Evolutionary conservation across 257 asterid genomes (phyloP), one percentile per base, ranked within the genome.

Genomic region (Nicotiana undulata): DNA sequence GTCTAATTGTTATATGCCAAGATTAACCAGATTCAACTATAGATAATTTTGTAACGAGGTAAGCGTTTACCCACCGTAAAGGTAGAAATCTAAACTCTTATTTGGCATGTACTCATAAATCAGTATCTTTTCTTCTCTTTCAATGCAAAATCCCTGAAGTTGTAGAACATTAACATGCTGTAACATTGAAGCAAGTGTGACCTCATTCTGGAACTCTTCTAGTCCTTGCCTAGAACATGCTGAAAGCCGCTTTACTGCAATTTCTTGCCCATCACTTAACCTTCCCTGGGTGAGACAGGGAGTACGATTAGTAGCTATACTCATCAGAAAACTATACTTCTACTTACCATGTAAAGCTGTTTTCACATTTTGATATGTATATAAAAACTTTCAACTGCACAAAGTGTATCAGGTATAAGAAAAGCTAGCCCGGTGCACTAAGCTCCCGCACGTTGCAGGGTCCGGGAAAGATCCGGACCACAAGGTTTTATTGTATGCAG

Each of bases 171-270:
- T 85, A 67, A 87, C 87, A 79, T 87, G 90, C 37, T 87, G 90
- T 2, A 87, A 53, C 68, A 68, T 87, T 76, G 85, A 72, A 40
- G 87, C 67, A 13, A 87, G 82, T 79, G 86, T 32, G 17, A 87
- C 80, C 83, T 87, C 88, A 52, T 83, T 87, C 78, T 76, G 63
- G 61, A 87, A 86, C 65, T 87, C 90, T 76, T 81, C 87, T 31
- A 76, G 32, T 40, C 90, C 90, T 76, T 87, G 90, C 24, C 9
- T 79, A 17, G 90, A 87, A 75, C 51, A 66, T 68, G 53, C 32
- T 4, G 90, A 85, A 65, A 85, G 88, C 74, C 90, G 74, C 79
- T 87, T 87, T 12, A 85, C 82, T 28, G 88, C 90, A 28, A 85
- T 60, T 81, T 87, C 84, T 20, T 79, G 83, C 20, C 85, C 88